A percentile compares a stretch with the other conserved stretches of the same genome.
phyloP scores from a whole-genome alignment of 1,284 basidiomycete species.

The Sporisorium scitamineum region DNA sequence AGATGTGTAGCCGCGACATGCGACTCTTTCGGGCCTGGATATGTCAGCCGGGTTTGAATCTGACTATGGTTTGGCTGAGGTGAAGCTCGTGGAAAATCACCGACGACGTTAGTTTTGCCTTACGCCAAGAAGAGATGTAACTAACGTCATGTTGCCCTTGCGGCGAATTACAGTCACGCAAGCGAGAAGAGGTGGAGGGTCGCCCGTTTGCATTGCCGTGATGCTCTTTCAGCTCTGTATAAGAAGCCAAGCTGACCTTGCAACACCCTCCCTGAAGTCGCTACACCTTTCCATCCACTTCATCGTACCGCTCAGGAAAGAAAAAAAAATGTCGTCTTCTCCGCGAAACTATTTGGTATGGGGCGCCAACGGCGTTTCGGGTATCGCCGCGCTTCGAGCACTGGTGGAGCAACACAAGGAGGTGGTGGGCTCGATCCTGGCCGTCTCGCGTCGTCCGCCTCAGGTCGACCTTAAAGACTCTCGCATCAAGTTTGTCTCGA shows the following conservation, averaged over 20 bases:
- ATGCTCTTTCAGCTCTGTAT: background rate
- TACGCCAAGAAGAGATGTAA: no score
- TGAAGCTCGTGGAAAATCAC: background rate
- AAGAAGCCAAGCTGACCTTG: background rate
- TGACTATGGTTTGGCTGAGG: background rate
- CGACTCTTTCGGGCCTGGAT: no score
- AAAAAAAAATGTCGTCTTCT: slow-evolving; percentile 15
- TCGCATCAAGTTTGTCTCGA: slow-evolving; percentile 45
- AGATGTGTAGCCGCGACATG: no score
- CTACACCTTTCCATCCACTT: no score
- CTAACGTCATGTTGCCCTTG: background rate
- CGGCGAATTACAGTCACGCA: background rate
- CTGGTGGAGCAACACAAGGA: slow-evolving; percentile 35
- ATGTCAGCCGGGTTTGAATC: background rate
- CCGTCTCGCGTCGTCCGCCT: slow-evolving; percentile 36
- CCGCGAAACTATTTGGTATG: slow-evolving; percentile 39
- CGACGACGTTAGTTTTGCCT: no score
- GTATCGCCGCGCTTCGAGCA: slow-evolving; percentile 40
- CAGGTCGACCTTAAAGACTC: slow-evolving; percentile 43
- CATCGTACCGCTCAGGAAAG: no score
- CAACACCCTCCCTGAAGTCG: background rate
- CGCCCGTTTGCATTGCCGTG: background rate
- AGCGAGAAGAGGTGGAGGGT: slow-evolving; percentile 1
- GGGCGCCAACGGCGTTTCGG: slow-evolving; percentile 48
- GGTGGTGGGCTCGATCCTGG: slow-evolving; percentile 24